Conservation (phyloP, 2,329 filamentous ascomycete genomes). For the Phoma herbarum region DNA sequence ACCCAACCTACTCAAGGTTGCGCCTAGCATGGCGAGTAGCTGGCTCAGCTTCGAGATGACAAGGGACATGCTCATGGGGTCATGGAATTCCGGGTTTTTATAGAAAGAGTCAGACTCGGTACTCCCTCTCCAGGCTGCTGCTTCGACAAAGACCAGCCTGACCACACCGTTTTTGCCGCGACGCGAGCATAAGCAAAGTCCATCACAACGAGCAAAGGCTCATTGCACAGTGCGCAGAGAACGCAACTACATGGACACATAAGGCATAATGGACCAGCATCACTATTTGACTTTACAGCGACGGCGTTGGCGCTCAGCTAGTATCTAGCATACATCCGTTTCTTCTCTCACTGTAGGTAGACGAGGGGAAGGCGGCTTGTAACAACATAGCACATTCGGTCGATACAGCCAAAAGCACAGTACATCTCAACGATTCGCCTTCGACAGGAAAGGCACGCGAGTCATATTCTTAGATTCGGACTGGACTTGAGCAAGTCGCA, state of each 20-base stretch:
- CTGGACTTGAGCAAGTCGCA: not conserved
- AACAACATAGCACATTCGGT: constrained; percentile 13
- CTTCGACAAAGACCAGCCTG: not conserved
- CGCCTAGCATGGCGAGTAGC: constrained; percentile 97
- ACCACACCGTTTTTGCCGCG: not conserved
- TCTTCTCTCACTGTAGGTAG: constrained; percentile 15
- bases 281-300: constrained; percentile 12
- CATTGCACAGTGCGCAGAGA: constrained; percentile 3
- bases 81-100: constrained; percentile 43
- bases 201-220: no score
- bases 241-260: not conserved
- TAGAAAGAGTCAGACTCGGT: constrained; percentile 23
- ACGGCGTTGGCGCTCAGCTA: constrained; percentile 18
- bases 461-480: no score
- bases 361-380: constrained; percentile 10
- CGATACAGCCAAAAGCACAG: not conserved
- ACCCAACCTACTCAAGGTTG: constrained; percentile 95
- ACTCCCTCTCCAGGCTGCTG: not conserved
- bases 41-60: constrained; percentile 98
- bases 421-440: not conserved
- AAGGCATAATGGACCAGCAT: not conserved
- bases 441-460: not conserved
- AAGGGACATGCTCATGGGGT: constrained; percentile 78
- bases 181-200: not conserved
- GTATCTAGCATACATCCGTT: constrained; percentile 14